A percentile compares a stretch with the other conserved stretches of the same genome.
These are phyloP conservation scores for Pseudocercospora macadamiae DNA, from an alignment of 2,329 filamentous ascomycete species.

Conservation along the genomic window DNA sequence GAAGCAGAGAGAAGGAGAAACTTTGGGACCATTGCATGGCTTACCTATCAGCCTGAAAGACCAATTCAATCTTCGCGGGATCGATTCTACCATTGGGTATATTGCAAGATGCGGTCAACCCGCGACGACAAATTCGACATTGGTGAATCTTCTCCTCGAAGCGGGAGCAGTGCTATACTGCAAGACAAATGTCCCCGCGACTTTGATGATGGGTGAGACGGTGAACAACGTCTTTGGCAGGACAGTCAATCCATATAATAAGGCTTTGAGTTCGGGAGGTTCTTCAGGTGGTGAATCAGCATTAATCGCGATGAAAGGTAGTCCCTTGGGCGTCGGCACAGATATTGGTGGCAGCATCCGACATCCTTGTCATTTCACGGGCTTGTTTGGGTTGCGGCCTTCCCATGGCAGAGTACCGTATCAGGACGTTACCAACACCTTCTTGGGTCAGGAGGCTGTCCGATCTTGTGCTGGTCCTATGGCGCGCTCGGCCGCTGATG, in stretches of 20 bases:
- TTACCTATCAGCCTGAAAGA: slow-evolving; percentile 61
- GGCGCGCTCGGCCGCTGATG: slow-evolving; percentile 14
- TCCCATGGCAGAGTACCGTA: slow-evolving; percentile 51
- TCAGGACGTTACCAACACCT: slow-evolving; percentile 31
- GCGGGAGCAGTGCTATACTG: slow-evolving; percentile 55
- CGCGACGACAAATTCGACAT: slow-evolving; percentile 40
- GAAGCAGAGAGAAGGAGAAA: slow-evolving; percentile 32
- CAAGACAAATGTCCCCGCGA: slow-evolving; percentile 61
- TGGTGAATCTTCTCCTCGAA: slow-evolving; percentile 49
- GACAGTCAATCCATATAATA: slow-evolving; percentile 65
- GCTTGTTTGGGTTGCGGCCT: slow-evolving; percentile 35
- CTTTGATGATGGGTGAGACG: slow-evolving; percentile 48
- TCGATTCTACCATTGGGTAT: slow-evolving; percentile 22
- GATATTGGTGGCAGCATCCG: slow-evolving; percentile 67
- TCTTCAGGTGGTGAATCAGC: slow-evolving; percentile 68
- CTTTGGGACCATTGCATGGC: slow-evolving; percentile 52
- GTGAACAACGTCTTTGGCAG: slow-evolving; percentile 46
- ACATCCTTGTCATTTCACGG: slow-evolving; percentile 80
- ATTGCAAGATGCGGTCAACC: slow-evolving; percentile 30
- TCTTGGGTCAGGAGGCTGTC: slow-evolving; percentile 50
- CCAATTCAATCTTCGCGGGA: slow-evolving; percentile 20
- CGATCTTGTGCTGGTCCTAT: slow-evolving; percentile 18
- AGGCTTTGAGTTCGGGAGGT: slow-evolving; percentile 64
- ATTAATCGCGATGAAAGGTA: slow-evolving; percentile 61
- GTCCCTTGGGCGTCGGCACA: slow-evolving; percentile 63